A percentile compares a stretch with the other conserved stretches of the same genome.
Conservation (phyloP, 306 rosid genomes). For the Spatholobus suberectus region DNA sequence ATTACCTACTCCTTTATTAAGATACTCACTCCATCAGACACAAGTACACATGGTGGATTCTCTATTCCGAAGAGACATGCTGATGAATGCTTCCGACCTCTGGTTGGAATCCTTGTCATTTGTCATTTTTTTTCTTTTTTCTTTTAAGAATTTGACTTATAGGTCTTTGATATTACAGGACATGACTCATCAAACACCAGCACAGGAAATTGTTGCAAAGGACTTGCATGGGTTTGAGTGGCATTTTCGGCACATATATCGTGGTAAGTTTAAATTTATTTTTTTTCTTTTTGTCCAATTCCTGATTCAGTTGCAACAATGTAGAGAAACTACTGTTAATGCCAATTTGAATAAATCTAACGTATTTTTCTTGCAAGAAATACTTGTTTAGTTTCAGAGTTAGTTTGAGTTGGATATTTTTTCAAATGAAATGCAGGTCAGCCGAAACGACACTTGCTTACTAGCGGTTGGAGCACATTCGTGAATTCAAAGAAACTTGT, state of each 20-base stretch:
- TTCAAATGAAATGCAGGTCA: conserved; percentile 59
- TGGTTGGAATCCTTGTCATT: conserved; percentile 60
- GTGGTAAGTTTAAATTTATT: conserved; percentile 55
- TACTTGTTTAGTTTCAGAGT: conserved; percentile 12
- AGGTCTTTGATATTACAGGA: conserved; percentile 57
- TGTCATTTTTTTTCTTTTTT: not conserved
- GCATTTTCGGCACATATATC: conserved; percentile 72
- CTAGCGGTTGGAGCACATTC: conserved; percentile 81
- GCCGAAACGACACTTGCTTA: conserved; percentile 75
- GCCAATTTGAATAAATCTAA: not conserved
- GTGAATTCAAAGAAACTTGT: conserved; percentile 64
- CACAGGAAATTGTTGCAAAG: conserved; percentile 59
- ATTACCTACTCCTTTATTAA: conserved; percentile 44
- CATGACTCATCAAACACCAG: conserved; percentile 61
- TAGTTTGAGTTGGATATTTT: not conserved
- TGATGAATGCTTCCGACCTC: conserved; percentile 61
- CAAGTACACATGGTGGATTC: conserved; percentile 78
- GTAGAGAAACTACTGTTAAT: not conserved
- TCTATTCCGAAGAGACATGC: conserved; percentile 70
- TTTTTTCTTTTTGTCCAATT: not conserved
- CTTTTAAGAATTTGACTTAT: not conserved
- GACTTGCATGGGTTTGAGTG: conserved; percentile 80
- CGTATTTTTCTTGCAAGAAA: not conserved
- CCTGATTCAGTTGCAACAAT: conserved; percentile 2
- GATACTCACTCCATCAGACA: conserved; percentile 73